Evolutionary conservation across 495 filamentous ascomycete species (phyloP), one percentile per base, ranked within the genome.

Genomic region (Aspergillus nidulans): DNA sequence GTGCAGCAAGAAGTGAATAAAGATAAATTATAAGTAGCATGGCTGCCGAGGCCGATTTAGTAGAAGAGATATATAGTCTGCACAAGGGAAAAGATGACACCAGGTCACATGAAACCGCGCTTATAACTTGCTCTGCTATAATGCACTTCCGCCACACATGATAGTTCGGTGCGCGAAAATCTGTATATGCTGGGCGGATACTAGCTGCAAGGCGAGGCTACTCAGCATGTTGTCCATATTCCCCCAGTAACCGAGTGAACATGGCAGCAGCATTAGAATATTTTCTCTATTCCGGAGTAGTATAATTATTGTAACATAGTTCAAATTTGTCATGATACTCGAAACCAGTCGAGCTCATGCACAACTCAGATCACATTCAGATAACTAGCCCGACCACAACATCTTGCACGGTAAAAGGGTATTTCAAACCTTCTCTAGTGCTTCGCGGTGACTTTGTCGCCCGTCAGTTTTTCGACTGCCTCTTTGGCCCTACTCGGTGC

Each of bases 401-500:
- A 38, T 49, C 42, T 20, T 61, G 58, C 67, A 70, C 64, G 54
- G 65, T 46, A 70, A 71, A 75, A 74, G 71, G 73, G 73, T 75
- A 69, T 77, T 63, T 75, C 74, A 77, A 75, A 71, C 73, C 73
- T 72, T 72, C 71, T 76, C 77, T 90, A 97, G 85, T 97, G 92
- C 87, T 97, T 97, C 53, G 92, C 94, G 60, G 92, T 96, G 70
- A 96, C 92, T 62, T 78, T 74, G 6, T 97, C 92, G 62, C 94
- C 94, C 30, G 94, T 98, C 71, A 96, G 75, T 78, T 95, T 96
- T 79, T 97, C 94, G 61, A 98, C 92, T 74, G 91, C 89, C 61
- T 90, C 88, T 75, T 98, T 98, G 56, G 94, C 94, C 81, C 92
- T 97, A 63, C 80, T 56, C 54, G 59, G 43, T 43, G 18, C n/a